Evolutionary conservation across 2,329 filamentous ascomycete genomes (phyloP), one percentile per base, ranked within the genome.

Genomic region (Scedosporium boydii): DNA sequence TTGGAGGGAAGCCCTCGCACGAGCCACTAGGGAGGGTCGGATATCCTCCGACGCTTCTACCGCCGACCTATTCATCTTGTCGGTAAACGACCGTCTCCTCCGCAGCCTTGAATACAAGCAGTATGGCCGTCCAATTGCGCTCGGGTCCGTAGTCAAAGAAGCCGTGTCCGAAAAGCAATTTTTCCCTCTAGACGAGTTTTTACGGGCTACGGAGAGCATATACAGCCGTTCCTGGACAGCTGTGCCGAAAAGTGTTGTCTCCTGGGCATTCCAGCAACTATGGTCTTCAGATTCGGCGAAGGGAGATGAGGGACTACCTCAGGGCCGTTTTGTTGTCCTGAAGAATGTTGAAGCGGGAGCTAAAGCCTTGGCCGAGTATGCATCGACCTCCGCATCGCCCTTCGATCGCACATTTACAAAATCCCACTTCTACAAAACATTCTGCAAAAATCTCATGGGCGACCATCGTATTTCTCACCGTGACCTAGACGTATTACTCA

Each of bases 121-220:
- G 68, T 93, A 86, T 74, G 95, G 95, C 1, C 83, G 87, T 56
- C 95, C 95, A 1, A 80, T 93, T 9, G 91, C 90, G 3, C 78
- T 99, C 0, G 89, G 89, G 1, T 85, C 87, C 3, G 95, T 93
- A 4, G 78, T 98, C 58, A 76, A 77, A 34, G 93, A 98, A 68
- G 89, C 90, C 0, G 76, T 95, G 1, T 78, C 82, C 60, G 84
- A 81, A 53, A 85, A 82, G 57, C 86, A 88, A 55, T 83, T 96
- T 73, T 78, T 96, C 12, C 85, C 88, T 0, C 69, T 93, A 10
- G 76, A 83, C 14, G 82, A 88, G 9, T 99, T 96, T 68, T 73
- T 89, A 61, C 72, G 70, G 3, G 78, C 82, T 1, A 82, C 81
- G 61, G 84, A 87, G 62, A 93, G 86, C 74, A 85, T 96, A 65